Conservation (phyloP, 148 eudicot genomes). For the Rhododendron williamsianum region DNA sequence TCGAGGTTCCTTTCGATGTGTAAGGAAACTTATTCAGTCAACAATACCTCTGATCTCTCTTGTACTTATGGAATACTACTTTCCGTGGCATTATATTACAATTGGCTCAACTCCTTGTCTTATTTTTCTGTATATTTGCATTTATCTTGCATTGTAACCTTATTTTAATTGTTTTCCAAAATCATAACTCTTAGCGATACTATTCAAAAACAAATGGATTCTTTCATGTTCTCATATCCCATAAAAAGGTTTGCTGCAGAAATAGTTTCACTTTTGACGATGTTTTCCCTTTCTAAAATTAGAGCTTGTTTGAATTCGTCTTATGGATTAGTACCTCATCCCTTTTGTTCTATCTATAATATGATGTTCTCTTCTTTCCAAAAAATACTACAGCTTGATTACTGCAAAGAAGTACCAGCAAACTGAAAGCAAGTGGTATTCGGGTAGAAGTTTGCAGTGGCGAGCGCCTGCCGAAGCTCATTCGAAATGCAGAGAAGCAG, state of each 20-base stretch:
- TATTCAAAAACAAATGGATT: background rate
- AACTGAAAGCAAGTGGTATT: slow-evolving; percentile 58
- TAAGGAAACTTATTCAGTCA: background rate
- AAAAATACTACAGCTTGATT: slow-evolving; percentile 46
- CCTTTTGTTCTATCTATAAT: background rate
- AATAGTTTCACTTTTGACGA: background rate
- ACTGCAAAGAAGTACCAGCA: slow-evolving; percentile 56
- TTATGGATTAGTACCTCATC: background rate
- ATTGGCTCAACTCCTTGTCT: background rate
- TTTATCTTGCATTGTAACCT: background rate
- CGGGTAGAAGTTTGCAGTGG: slow-evolving; percentile 86
- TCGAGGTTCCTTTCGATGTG: background rate
- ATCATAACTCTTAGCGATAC: background rate
- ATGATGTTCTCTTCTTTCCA: background rate
- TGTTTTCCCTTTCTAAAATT: background rate
- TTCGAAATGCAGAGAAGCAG: slow-evolving; percentile 86
- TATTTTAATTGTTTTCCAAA: background rate
- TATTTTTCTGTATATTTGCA: background rate
- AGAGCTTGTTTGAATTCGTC: background rate
- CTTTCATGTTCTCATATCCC: background rate
- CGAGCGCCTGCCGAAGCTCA: slow-evolving; percentile 84
- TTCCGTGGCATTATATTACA: background rate
- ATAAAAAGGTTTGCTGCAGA: background rate
- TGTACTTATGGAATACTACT: background rate
- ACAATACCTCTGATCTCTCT: background rate